Base-by-base conservation (phyloP, 2,329 filamentous ascomycete genomes). In the Myriosclerotinia duriaeana region DNA sequence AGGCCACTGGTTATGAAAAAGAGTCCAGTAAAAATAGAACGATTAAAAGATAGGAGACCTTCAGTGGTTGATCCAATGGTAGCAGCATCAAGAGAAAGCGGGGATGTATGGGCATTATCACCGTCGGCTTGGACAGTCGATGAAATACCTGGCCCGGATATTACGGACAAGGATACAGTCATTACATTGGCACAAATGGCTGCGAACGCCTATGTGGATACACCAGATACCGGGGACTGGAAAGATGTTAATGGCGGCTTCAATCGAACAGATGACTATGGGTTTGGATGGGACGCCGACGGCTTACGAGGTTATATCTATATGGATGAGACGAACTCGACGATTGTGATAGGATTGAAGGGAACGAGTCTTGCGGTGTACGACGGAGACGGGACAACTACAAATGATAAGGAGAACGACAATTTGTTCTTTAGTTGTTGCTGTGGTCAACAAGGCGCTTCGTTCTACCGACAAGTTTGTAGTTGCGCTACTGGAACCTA, bases 391-490 rank as follows among this genome's bases (percentile, higher is more conserved):
- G 94, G 93, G 62, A 98, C 95, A 1, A 98, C 94, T 0, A 96
- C 93, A 36, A 97, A 97, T 72, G 95, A 99, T 80, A 99, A 99
- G 80, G 83, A 93, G 74, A 99, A 98, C 77, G 95, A 99, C 79
- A 99, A 99, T 76, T 83, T 99, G 12, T 97, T 96, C 79, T 97
- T 97, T 80, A 96, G 93, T 76, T 99, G 95, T 80, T 99, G 95
- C 78, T 99, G 95, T 78, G 95, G 88, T 5, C 93, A 97, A 79
- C 93, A 96, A 73, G 93, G 93, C 0, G 92, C 93, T 70, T 93
- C 89, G 80, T 87, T 93, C 20, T 97, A 93, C 89, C 89, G 91
- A 68, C 90, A 96, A 76, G 93, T 97, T 66, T 99, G 95, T 78
- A 90, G 97, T 77, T 99, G 95, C 77, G 92, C 93, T 69, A 91